A percentile compares a stretch with the other conserved stretches of the same genome.
phyloP scores from a whole-genome alignment of 2,329 filamentous ascomycete species.

The Colletotrichum lentis region DNA sequence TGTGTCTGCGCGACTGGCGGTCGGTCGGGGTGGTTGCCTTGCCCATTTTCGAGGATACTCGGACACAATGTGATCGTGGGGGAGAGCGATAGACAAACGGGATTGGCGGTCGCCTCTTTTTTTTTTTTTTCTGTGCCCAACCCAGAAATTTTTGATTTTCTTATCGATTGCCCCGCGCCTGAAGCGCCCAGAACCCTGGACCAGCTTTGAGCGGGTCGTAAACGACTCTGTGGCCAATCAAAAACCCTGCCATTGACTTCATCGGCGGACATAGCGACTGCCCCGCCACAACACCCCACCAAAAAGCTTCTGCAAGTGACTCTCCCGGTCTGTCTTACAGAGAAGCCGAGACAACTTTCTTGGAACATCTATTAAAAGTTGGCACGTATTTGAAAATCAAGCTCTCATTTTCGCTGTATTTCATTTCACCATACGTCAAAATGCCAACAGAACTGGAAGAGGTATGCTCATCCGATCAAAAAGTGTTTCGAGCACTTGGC shows the following conservation, averaged over 20 bases:
- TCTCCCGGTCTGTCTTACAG: slow-evolving; percentile 34
- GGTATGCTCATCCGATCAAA: slow-evolving; percentile 53
- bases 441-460: slow-evolving; percentile 84
- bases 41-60: slow-evolving; percentile 67
- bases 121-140: slow-evolving; percentile 29
- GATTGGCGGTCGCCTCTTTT: slow-evolving; percentile 22
- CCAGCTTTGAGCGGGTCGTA: slow-evolving; percentile 10
- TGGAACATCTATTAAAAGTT: slow-evolving; percentile 20
- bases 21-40: slow-evolving; percentile 73
- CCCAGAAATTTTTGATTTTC: slow-evolving; percentile 41
- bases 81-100: slow-evolving; percentile 25
- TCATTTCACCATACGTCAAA: slow-evolving; percentile 39
- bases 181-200: slow-evolving; percentile 37
- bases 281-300: slow-evolving; percentile 38
- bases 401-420: neutral
- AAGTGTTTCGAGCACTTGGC: slow-evolving; percentile 26
- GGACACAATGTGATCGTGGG: slow-evolving; percentile 15
- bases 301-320: slow-evolving; percentile 39
- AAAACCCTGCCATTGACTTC: slow-evolving; percentile 26
- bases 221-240: slow-evolving; percentile 25
- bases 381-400: neutral
- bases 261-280: slow-evolving; percentile 33
- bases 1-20: slow-evolving; percentile 75
- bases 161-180: slow-evolving; percentile 47
- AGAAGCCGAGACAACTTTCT: slow-evolving; percentile 25